These are phyloP conservation scores for Pseudoperonospora humuli DNA, from an alignment of 352 stramenopile genomes.

Conservation along the genomic window DNA sequence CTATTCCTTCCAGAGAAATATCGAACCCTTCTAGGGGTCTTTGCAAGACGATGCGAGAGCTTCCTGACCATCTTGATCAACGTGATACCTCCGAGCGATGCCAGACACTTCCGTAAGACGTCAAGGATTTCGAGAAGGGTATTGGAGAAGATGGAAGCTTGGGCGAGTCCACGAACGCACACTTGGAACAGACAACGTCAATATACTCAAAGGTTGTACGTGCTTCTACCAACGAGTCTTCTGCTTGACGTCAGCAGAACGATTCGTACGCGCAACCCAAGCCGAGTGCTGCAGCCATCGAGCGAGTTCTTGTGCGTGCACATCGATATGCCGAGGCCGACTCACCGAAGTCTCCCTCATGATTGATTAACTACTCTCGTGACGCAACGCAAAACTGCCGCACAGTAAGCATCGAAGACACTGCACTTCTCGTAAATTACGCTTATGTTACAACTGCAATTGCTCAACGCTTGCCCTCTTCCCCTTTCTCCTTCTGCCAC, in stretches of 20 bases:
- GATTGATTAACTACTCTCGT: slow-evolving; percentile 7
- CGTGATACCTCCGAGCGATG: no score
- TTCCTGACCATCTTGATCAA: no score
- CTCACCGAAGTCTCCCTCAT: background rate
- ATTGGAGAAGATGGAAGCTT: no score
- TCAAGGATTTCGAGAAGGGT: no score
- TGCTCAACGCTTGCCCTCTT: background rate
- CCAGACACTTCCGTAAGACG: no score
- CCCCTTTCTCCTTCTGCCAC: background rate
- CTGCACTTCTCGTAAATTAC: slow-evolving; percentile 14
- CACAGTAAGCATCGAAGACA: background rate
- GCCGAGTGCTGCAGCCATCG: slow-evolving; percentile 53
- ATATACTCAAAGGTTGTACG: no score
- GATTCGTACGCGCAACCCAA: slow-evolving; percentile 46
- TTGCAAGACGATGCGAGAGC: no score
- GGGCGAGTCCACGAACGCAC: no score
- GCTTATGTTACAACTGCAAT: slow-evolving; percentile 7
- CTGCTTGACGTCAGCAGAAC: slow-evolving; percentile 47
- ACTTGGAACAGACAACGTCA: no score
- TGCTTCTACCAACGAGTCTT: no score
- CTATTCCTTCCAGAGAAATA: no score
- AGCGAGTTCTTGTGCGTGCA: slow-evolving; percentile 74
- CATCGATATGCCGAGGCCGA: slow-evolving; percentile 37
- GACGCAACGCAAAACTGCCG: slow-evolving; percentile 1
- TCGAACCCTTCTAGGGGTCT: no score